Base-by-base conservation (phyloP, 208 protist species). In the Herpetomonas samuelpessoai region DNA sequence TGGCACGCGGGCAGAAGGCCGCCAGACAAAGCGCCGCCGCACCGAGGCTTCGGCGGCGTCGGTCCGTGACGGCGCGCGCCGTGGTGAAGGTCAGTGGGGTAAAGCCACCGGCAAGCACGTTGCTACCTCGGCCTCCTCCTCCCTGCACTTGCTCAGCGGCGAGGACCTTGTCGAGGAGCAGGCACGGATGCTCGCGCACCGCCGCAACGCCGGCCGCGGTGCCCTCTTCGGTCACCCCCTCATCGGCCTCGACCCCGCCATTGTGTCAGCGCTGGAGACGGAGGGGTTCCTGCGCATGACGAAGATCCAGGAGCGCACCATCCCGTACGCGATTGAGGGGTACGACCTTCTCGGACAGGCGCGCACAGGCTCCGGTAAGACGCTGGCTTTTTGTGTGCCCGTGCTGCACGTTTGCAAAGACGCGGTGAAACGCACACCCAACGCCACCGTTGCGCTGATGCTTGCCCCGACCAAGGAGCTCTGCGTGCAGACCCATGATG, bases 341-440 rank as follows among this genome's bases (percentile, higher is more conserved):
- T 89, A 85, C 71, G 93, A 98, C 63, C 30, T 97, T 10, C 74
- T 98, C 22, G 93, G 85, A 1, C 84, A 97, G 60, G 92, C 96
- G 0, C 76, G 96, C 61, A 98, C 96, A 25, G 96, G 96, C 53
- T 96, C 86, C 28, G 96, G 96, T 50, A 98, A 98, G 61, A 98
- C 96, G 3, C 82, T 97, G 21, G 90, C 93, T 39, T 98, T 98
- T 63, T 92, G 81, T 49, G 70, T 98, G 12, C 95, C 96, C 3
- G 89, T 99, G 14, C 72, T 99, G 3, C 92, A 99, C 47, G 62
- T 68, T 18, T 68, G 85, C 22, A 65, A 88, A 50, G 66, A 71
- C 51, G 57, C 84, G 7, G 56, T 84, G 1, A 18, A 50, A n/a
- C 71, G 89, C 38, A 60, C 72, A 24, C 87, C 87, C 2, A 51